Base-by-base conservation (phyloP, 345 rosid species). In the Ricinus communis region DNA sequence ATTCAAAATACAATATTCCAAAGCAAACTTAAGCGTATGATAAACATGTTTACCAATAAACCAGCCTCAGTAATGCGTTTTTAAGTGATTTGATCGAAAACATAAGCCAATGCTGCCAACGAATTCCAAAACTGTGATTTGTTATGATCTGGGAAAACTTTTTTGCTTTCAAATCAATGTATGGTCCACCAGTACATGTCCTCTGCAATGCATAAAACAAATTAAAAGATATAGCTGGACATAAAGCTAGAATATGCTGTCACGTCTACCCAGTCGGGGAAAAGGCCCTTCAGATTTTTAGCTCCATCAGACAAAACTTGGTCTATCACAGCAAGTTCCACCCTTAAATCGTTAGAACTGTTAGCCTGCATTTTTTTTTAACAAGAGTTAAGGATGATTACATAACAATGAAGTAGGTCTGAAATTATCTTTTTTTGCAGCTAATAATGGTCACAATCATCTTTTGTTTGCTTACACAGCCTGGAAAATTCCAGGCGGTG, bases 231-330 rank as follows among this genome's bases (percentile, higher is more conserved):
- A 77, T 89, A 95, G 59, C 74, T 88, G 57, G 99, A 95, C 81
- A 87, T 27, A 62, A 85, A 93, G 79, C 93, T 83, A 33, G 96
- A 82, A 79, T 83, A 87, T 22, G 97, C 80, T 51, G 80, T 77
- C 9, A 91, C 90, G 70, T 93, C 99, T 5, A 84, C 84, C 99
- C 98, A 95, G 55, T 81, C 76, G 16, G 99, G 99, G 79, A 92
- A 95, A 16, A 89, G 82, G 51, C 80, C 38, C 78, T 87, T 95
- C 78, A 95, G 68, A 71, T 73, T 86, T 85, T 68, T 75, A 54
- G 94, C 85, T 69, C 80, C 84, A 43, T 82, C 87, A 7, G 74
- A 87, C 81, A 91, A 63, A 71, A 78, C 71, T 77, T 96, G 99
- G 81, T 96, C 98, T 45, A 96, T 69, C 71, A 96, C 99, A 21